Percentiles rank a stretch among this genome's conserved stretches.
phyloP scores from a whole-genome alignment of 2,329 filamentous ascomycete species.

The Dichotomopilus funicola region DNA sequence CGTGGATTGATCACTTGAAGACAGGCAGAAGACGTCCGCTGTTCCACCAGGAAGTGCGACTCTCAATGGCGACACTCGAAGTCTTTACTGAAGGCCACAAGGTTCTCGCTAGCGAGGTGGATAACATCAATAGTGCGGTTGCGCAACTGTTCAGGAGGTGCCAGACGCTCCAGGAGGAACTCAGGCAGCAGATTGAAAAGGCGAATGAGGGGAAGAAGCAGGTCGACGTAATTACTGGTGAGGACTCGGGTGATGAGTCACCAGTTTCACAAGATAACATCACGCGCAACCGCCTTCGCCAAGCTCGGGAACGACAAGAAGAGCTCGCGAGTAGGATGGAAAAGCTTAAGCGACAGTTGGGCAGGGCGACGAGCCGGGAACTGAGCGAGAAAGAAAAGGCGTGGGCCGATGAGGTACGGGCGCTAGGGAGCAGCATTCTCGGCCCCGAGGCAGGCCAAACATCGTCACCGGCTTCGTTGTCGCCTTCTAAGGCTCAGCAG shows the following conservation, averaged over 20 bases:
- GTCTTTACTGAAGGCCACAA: slow-evolving; percentile 69
- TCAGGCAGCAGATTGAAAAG: slow-evolving; percentile 60
- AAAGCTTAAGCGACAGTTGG: slow-evolving; percentile 45
- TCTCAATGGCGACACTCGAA: slow-evolving; percentile 64
- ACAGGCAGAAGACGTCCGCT: slow-evolving; percentile 38
- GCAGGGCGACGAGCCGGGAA: slow-evolving; percentile 42
- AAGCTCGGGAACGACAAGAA: slow-evolving; percentile 49
- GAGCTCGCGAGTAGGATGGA: slow-evolving; percentile 55
- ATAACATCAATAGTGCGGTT: slow-evolving; percentile 60
- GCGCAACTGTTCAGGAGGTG: slow-evolving; percentile 68
- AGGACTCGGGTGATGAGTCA: slow-evolving; percentile 47
- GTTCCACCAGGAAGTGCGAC: slow-evolving; percentile 60
- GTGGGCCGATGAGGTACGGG: slow-evolving; percentile 40
- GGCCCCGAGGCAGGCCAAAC: slow-evolving; percentile 25
- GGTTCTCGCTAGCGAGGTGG: slow-evolving; percentile 62
- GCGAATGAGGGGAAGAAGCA: slow-evolving; percentile 58
- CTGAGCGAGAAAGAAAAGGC: slow-evolving; percentile 57
- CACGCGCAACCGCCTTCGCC: slow-evolving; percentile 52
- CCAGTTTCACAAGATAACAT: slow-evolving; percentile 44
- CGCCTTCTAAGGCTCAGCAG: slow-evolving; percentile 40
- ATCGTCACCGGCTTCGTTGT: neutral
- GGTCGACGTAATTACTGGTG: slow-evolving; percentile 60
- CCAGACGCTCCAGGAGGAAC: slow-evolving; percentile 59
- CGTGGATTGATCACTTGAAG: slow-evolving; percentile 35
- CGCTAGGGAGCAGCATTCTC: slow-evolving; percentile 36